A percentile compares a stretch with the other conserved stretches of the same genome.
Conservation (phyloP, 164 flowering plant species). For the Vitis labrusca region DNA sequence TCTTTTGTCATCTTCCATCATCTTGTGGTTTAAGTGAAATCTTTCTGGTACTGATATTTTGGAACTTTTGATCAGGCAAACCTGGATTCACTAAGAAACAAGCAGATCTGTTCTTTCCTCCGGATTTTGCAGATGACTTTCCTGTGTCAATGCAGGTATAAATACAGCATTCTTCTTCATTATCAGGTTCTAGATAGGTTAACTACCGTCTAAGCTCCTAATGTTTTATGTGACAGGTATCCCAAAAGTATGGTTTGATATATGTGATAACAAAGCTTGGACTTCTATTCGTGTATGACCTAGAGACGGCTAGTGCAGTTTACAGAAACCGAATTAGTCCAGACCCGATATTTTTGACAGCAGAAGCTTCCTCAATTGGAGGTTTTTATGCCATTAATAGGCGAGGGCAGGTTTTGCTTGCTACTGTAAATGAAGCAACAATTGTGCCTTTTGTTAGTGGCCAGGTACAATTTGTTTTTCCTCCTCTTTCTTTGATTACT, state of each 20-base stretch:
- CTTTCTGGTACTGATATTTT: background rate
- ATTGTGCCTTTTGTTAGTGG: slow-evolving; percentile 96
- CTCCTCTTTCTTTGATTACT: background rate
- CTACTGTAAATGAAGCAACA: slow-evolving; percentile 93
- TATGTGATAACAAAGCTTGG: slow-evolving; percentile 99
- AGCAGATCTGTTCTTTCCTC: slow-evolving; percentile 99
- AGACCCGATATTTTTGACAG: slow-evolving; percentile 94
- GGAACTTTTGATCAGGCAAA: slow-evolving; percentile 57
- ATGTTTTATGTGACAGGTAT: slow-evolving; percentile 55
- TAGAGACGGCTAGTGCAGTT: slow-evolving; percentile 95
- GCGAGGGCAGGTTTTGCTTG: slow-evolving; percentile 94
- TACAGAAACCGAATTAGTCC: slow-evolving; percentile 98
- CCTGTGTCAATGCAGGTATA: slow-evolving; percentile 99
- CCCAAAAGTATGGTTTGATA: slow-evolving; percentile 83
- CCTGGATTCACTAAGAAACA: slow-evolving; percentile 92
- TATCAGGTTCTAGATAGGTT: too few species aligned
- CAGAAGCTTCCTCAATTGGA: slow-evolving; percentile 91
- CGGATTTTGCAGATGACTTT: slow-evolving; percentile 98
- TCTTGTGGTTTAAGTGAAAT: background rate
- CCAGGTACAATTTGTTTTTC: slow-evolving; percentile 45
- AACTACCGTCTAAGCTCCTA: too few species aligned
- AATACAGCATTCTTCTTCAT: too few species aligned
- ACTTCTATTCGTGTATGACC: slow-evolving; percentile 93
- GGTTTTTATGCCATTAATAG: slow-evolving; percentile 98
- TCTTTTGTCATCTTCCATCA: background rate